Percentiles rank a stretch among this genome's conserved stretches.
These are phyloP conservation scores for Erucastrum elatum DNA, from an alignment of 345 rosid species.

Conservation along the genomic window DNA sequence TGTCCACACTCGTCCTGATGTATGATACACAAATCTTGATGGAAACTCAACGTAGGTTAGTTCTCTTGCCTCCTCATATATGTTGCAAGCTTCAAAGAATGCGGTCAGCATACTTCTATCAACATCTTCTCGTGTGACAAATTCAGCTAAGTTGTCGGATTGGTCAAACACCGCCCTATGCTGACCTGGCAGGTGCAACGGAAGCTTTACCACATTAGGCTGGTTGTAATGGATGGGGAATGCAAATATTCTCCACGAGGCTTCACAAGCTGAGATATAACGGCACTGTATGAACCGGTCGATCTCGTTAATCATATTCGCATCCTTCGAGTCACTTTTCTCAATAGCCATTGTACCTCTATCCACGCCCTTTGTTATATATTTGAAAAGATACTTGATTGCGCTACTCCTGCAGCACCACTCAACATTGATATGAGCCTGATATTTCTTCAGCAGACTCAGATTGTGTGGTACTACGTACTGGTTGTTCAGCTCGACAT, in stretches of 20 bases:
- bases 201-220: no score
- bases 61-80: neutral
- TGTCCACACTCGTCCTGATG: no score
- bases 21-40: no score
- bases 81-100: neutral
- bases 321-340: no score
- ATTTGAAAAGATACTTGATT: no score
- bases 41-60: neutral
- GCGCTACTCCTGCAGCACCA: neutral
- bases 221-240: no score
- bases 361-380: neutral
- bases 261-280: neutral
- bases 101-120: neutral
- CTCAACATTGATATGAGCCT: neutral
- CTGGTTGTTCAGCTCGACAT: neutral
- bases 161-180: neutral
- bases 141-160: neutral
- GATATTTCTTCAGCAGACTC: neutral
- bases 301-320: neutral
- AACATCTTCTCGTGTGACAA: neutral
- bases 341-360: neutral
- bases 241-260: neutral
- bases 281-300: neutral
- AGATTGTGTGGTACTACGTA: neutral
- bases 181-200: neutral